Base-by-base conservation (phyloP, 345 rosid genomes). In the Pistacia atlantica region DNA sequence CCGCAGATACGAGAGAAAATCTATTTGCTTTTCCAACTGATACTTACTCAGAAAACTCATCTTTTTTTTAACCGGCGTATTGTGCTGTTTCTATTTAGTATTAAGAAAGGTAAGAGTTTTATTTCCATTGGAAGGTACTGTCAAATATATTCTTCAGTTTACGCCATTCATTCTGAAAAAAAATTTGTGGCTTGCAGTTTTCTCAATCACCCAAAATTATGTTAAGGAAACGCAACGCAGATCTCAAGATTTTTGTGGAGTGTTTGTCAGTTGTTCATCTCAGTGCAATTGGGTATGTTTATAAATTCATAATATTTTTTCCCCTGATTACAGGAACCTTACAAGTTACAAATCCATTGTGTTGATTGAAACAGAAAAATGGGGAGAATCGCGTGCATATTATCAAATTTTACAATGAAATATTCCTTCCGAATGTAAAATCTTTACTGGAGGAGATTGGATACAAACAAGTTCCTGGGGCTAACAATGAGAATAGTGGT, bases 181-280 rank as follows among this genome's bases (percentile, higher is more conserved):
- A 13, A 67, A 75, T 63, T 78, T 18, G 81, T 22, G 66, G 49
- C 76, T 38, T 80, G 82, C 92, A 95, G 99, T 87, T 90, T 73
- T 90, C 91, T 81, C 87, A 90, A 74, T 95, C 68, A 88, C 88
- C 67, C 75, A 69, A 89, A 92, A 89, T 85, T 93, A 92, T 76
- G 80, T 92, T 79, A 96, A 91, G 93, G 97, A 96, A 81, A 91
- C 99, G 60, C 99, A 93, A 69, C 90, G 97, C 84, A 93, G 91
- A 82, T 91, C 91, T 38, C 93, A 88, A 79, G 93, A 91, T 48
- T 93, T 91, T 80, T 85, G 90, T 65, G 84, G 84, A 33, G 97
- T 96, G 22, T 87, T 88, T 86, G 87, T 92, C 75, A 91, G 91
- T 74, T 79, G 89, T 73, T 79, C 89, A 74, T 80, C 89, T 20